phyloP scores from a whole-genome alignment of 805 yeast species.

The Candida insectorum region DNA sequence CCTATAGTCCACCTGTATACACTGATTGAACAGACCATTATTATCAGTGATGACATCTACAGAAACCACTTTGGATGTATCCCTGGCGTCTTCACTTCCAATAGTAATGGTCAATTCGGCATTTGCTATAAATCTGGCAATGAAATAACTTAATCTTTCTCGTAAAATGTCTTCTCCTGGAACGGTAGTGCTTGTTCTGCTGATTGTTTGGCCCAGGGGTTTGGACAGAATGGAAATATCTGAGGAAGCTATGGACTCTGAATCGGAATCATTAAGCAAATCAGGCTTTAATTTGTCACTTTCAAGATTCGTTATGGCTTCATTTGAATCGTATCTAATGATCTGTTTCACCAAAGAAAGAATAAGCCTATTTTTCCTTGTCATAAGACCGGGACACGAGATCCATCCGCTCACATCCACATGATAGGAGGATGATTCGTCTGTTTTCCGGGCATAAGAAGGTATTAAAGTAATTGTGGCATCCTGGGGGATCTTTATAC shows the following conservation, averaged over 20 bases:
- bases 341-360: slow-evolving; percentile 68
- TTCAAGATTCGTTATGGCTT: slow-evolving; percentile 23
- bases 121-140: slow-evolving; percentile 62
- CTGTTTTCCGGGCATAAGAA: slow-evolving; percentile 27
- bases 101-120: slow-evolving; percentile 53
- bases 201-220: neutral
- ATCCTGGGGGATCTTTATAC: slow-evolving; percentile 46
- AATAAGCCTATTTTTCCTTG: slow-evolving; percentile 67
- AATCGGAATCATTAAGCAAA: slow-evolving; percentile 17
- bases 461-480: slow-evolving; percentile 54
- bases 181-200: neutral
- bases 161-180: slow-evolving; percentile 47
- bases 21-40: slow-evolving; percentile 62
- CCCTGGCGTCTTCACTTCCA: slow-evolving; percentile 43
- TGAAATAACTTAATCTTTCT: slow-evolving; percentile 66
- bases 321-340: slow-evolving; percentile 35
- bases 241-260: slow-evolving; percentile 18
- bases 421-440: slow-evolving; percentile 25
- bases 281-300: slow-evolving; percentile 26
- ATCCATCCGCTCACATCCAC: slow-evolving; percentile 72
- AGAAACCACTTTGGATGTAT: slow-evolving; percentile 22
- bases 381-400: slow-evolving; percentile 65
- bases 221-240: neutral
- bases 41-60: slow-evolving; percentile 50
- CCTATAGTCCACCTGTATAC: slow-evolving; percentile 51